Conservation (phyloP, 352 stramenopile species). For the Phytopythium montanum region DNA sequence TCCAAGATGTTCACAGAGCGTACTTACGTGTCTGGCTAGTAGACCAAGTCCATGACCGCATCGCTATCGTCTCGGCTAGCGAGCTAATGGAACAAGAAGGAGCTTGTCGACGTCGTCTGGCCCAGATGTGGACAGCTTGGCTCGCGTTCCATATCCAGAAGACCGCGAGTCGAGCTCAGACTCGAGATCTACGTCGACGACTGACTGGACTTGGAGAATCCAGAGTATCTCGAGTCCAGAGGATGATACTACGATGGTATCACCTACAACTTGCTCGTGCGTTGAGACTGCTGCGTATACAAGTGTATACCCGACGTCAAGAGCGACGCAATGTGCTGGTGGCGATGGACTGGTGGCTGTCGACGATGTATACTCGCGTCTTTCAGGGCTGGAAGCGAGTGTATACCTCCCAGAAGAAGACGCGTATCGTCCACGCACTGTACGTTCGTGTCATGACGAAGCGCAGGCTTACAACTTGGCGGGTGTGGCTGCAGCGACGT, state of each 20-base stretch:
- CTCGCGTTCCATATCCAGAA: slow-evolving; percentile 15
- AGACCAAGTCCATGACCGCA: slow-evolving; percentile 13
- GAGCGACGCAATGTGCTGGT: slow-evolving; percentile 14
- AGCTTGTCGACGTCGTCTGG: slow-evolving; percentile 12
- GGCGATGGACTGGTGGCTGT: slow-evolving; percentile 31
- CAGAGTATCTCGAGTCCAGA: background rate
- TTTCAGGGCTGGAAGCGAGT: slow-evolving; percentile 24
- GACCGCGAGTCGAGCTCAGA: slow-evolving; percentile 5
- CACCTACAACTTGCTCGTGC: slow-evolving; percentile 9
- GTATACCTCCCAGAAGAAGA: slow-evolving; percentile 6
- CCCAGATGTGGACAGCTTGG: slow-evolving; percentile 21
- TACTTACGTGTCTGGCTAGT: slow-evolving; percentile 29
- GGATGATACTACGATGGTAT: slow-evolving; percentile 24
- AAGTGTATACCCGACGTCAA: slow-evolving; percentile 2
- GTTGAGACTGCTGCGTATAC: slow-evolving; percentile 17
- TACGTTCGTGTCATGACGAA: slow-evolving; percentile 6
- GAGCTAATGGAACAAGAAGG: slow-evolving; percentile 19
- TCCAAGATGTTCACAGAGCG: slow-evolving; percentile 16
- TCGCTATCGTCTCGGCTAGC: slow-evolving; percentile 16
- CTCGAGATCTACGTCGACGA: slow-evolving; percentile 10
- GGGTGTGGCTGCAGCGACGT: slow-evolving; percentile 6
- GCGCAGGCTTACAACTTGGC: slow-evolving; percentile 13
- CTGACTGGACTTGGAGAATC: slow-evolving; percentile 6
- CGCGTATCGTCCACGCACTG: slow-evolving; percentile 12
- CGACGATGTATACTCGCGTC: slow-evolving; percentile 5